A percentile compares a stretch with the other conserved stretches of the same genome.
Conservation (phyloP, 1,284 basidiomycete genomes). For the Leccinum laetum region DNA sequence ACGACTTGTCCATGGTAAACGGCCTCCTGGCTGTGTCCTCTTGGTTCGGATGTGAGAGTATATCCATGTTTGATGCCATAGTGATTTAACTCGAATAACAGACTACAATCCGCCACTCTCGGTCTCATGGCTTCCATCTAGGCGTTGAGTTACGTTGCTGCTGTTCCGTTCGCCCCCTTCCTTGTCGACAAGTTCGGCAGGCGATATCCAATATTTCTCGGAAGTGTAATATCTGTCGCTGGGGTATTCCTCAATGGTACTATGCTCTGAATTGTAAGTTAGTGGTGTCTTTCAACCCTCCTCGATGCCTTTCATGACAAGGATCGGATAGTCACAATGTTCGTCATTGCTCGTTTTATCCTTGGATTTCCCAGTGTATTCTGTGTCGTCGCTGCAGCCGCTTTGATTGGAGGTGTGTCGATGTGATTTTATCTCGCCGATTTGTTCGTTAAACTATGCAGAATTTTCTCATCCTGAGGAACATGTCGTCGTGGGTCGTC, state of each 20-base stretch:
- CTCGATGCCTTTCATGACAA: background rate
- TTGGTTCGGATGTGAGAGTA: background rate
- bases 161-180: background rate
- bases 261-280: background rate
- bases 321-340: background rate
- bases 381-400: background rate
- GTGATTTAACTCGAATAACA: background rate
- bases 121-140: background rate
- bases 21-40: background rate
- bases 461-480: slow-evolving; percentile 30
- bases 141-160: background rate
- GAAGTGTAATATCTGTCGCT: background rate
- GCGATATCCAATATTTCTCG: background rate
- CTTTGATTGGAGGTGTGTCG: background rate
- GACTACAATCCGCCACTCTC: background rate
- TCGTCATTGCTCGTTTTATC: background rate
- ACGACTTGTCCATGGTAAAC: background rate
- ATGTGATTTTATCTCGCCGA: background rate
- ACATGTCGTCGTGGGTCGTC: too few relatives aligned
- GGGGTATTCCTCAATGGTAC: background rate
- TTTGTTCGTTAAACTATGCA: background rate
- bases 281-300: background rate
- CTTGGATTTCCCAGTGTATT: background rate
- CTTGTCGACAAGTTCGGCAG: background rate
- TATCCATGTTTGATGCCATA: background rate